phyloP scores from a whole-genome alignment of 1,284 basidiomycete genomes.

The Grifola frondosa region DNA sequence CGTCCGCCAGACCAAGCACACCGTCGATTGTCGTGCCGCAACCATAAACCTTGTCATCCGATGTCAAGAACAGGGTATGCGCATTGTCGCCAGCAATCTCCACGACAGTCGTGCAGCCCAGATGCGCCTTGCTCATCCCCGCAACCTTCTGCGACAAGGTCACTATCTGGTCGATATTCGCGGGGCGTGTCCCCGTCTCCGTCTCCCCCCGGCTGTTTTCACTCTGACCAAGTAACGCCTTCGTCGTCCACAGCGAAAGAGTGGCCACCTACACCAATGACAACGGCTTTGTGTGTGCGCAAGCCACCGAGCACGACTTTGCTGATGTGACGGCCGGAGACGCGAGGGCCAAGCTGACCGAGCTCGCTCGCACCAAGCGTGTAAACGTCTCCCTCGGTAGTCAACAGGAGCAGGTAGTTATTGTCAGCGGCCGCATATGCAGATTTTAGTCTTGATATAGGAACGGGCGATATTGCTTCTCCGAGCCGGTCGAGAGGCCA shows the following conservation, averaged over 20 bases:
- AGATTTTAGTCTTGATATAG: no score
- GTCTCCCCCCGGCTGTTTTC: constrained; percentile 77
- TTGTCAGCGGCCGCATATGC: constrained; percentile 80
- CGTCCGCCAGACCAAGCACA: constrained; percentile 71
- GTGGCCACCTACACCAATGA: constrained; percentile 77
- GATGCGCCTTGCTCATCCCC: constrained; percentile 60
- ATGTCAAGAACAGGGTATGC: constrained; percentile 83
- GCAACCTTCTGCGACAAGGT: no score
- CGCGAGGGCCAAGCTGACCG: constrained; percentile 82
- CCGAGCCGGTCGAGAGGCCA: no score
- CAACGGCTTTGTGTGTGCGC: constrained; percentile 66
- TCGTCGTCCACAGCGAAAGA: constrained; percentile 85
- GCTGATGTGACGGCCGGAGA: constrained; percentile 82
- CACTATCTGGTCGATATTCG: no score
- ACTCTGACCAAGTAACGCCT: constrained; percentile 87
- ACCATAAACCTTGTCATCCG: constrained; percentile 78
- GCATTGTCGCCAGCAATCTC: constrained; percentile 77
- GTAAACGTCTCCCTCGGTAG: constrained; percentile 81
- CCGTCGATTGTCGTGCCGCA: constrained; percentile 76
- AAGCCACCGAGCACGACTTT: constrained; percentile 74
- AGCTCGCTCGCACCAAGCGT: constrained; percentile 88
- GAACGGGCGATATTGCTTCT: no score
- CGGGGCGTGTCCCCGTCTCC: constrained; percentile 55
- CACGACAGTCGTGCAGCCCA: constrained; percentile 61
- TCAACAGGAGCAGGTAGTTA: constrained; percentile 86